Percentiles rank a stretch among this genome's conserved stretches.
phyloP scores from a whole-genome alignment of 345 rosid species.

The Balakata baccata region DNA sequence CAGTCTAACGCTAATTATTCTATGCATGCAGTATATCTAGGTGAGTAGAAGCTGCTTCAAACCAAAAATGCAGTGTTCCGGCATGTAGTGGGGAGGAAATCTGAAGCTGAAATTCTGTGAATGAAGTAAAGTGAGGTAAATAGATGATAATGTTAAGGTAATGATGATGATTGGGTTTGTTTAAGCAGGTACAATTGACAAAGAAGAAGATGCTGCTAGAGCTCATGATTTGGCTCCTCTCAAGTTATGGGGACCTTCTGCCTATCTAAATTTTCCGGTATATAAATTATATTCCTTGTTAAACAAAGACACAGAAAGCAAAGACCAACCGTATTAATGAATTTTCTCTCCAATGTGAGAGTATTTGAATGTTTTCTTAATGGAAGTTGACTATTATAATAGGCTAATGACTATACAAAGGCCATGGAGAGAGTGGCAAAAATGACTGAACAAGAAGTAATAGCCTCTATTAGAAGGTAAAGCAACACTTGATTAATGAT shows the following conservation, averaged over 20 bases:
- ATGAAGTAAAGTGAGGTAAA: neutral
- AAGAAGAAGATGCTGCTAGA: conserved; percentile 19
- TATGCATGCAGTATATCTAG: neutral
- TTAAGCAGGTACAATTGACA: conserved; percentile 19
- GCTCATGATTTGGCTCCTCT: conserved; percentile 28
- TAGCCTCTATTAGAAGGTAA: neutral
- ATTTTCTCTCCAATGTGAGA: neutral
- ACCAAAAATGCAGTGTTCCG: neutral
- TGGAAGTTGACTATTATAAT: neutral
- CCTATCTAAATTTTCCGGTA: conserved; percentile 24
- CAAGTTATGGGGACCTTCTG: conserved; percentile 13
- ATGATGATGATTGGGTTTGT: neutral
- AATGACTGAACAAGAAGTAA: neutral
- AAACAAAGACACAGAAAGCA: too few relatives aligned
- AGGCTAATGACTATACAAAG: neutral
- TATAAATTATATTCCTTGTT: neutral
- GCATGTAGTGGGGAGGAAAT: too few relatives aligned
- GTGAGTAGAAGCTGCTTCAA: neutral
- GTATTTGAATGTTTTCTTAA: neutral
- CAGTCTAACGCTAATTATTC: neutral
- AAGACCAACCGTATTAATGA: too few relatives aligned
- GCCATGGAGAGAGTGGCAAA: neutral
- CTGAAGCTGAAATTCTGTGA: neutral
- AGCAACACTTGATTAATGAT: neutral
- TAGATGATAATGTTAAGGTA: neutral